Evolutionary conservation across 2,329 filamentous ascomycete genomes (phyloP).

Genomic region (Ceratocystis destructans): DNA sequence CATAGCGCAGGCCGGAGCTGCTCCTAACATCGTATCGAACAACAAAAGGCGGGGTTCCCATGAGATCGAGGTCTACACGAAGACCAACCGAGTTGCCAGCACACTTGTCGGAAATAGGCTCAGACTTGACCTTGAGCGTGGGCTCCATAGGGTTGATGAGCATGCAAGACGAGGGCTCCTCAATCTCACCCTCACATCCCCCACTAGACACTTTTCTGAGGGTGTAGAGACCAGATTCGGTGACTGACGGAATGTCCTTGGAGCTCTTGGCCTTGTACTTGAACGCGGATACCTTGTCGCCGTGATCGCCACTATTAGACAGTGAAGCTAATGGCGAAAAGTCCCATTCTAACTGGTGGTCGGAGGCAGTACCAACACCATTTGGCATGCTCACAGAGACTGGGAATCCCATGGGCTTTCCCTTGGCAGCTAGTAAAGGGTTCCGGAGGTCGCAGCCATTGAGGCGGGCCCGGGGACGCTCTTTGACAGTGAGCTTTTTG

Average conservation of each 20-base stretch:
- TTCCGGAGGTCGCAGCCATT: slow-evolving; percentile 63
- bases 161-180: slow-evolving; percentile 88
- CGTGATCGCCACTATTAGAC: slow-evolving; percentile 55
- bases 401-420: slow-evolving; percentile 53
- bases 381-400: slow-evolving; percentile 39
- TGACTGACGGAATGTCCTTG: slow-evolving; percentile 52
- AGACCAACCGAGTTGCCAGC: slow-evolving; percentile 87
- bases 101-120: slow-evolving; percentile 88
- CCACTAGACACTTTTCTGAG: slow-evolving; percentile 66
- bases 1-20: slow-evolving; percentile 41
- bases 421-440: slow-evolving; percentile 72
- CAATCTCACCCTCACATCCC: slow-evolving; percentile 72
- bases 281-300: slow-evolving; percentile 42
- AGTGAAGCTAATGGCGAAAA: slow-evolving; percentile 65
- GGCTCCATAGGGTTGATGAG: slow-evolving; percentile 85
- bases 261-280: slow-evolving; percentile 47
- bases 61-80: slow-evolving; percentile 73
- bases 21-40: slow-evolving; percentile 62
- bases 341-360: slow-evolving; percentile 63
- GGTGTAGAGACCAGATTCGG: slow-evolving; percentile 72
- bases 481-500: slow-evolving; percentile 72
- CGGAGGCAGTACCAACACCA: slow-evolving; percentile 47
- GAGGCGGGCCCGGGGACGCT: slow-evolving; percentile 63
- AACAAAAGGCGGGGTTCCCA: slow-evolving; percentile 84
- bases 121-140: slow-evolving; percentile 54